Base-by-base conservation (phyloP, 495 filamentous ascomycete species). In the Saxispiralis lemnorum region DNA sequence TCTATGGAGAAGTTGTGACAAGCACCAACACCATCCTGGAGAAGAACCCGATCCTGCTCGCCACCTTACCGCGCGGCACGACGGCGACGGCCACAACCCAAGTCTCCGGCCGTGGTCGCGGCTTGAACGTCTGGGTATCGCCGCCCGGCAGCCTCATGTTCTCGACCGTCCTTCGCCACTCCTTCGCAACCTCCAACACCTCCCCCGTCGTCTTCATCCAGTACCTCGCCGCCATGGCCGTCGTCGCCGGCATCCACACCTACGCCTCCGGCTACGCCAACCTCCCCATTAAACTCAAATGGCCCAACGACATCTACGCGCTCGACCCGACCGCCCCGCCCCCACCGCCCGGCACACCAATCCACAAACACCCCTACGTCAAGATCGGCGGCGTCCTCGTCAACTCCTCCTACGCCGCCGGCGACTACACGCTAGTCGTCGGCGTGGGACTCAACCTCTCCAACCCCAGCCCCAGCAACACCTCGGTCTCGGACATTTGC, bases 381-480 rank as follows among this genome's bases (percentile, higher is more conserved):
- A 99, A 99, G 53, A 87, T 99, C 39, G 84, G 81, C 53, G 89
- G 89, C 11, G 93, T 95, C 47, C 70, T 99, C 0, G 79, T 93
- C 31, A 93, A 94, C 62, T 92, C 83, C 42, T 76, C 75, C 44
- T 96, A 83, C 61, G 71, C 72, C 24, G 65, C 68, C 12, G 76
- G 75, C 10, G 73, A 80, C 52, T 96, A 89, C 65, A 79, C 84
- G 44, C 73, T 93, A 18, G 84, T 96, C 21, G 71, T 86, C 1
- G 89, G 89, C 10, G 80, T 93, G 49, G 92, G 89, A 6, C 47
- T 99, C 43, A 96, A 99, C 57, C 76, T 81, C 14, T 76, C 78
- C 42, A 99, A 99, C 55, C 67, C 71, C 16, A 75, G 77, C 1
- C 89, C 89, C 1, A 94, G 92, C 0, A 28, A 28, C 24, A 94